Evolutionary conservation across 345 rosid species (phyloP), one percentile per base, ranked within the genome.

Genomic region (Melastoma malabathricum): DNA sequence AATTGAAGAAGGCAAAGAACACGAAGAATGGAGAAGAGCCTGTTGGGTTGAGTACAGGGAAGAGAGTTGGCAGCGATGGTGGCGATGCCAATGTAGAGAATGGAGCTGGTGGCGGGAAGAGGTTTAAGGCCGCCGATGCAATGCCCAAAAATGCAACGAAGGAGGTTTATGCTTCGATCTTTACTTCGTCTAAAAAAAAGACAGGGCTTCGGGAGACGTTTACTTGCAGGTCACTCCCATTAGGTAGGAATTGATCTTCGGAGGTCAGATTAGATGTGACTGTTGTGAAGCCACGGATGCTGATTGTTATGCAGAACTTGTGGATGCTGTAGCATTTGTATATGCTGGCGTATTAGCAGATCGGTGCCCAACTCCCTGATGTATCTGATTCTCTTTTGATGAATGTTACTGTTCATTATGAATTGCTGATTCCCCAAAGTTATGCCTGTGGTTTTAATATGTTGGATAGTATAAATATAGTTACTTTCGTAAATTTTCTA

Each of bases 101-200:
- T 18, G 61, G 56, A 6, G 46, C 43, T 13, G 41, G 9, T 6
- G 47, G 18, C 13, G 49, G 18, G 65, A 92, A 88, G 77, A 64
- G 71, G 60, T 85, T 84, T 59, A 85, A 75, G 64, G 94, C 86
- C 0, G 64, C 25, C 1, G 88, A 79, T 69, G 49, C 61, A 29
- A 85, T 74, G 4, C 99, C 99, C 1, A 67, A 76, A 25, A 72
- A 88, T 78, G 89, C 99, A 1, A 93, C 73, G 0, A 83, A 83
- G 74, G 83, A 78, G 56, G 92, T 88, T 3, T 85, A 83, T 65
- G 89, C 99, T 23, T 93, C 97, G 1, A 78, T 93, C 16, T 93
- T 93, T 65, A 85, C 90, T 12, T 85, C 95, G 0, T 88, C 94
- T 0, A 34, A 34, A 0, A 84, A 56, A 68, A 88, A 85, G 65